Base-by-base conservation (phyloP, 208 protist species). In the Trypanosoma cruzi region DNA sequence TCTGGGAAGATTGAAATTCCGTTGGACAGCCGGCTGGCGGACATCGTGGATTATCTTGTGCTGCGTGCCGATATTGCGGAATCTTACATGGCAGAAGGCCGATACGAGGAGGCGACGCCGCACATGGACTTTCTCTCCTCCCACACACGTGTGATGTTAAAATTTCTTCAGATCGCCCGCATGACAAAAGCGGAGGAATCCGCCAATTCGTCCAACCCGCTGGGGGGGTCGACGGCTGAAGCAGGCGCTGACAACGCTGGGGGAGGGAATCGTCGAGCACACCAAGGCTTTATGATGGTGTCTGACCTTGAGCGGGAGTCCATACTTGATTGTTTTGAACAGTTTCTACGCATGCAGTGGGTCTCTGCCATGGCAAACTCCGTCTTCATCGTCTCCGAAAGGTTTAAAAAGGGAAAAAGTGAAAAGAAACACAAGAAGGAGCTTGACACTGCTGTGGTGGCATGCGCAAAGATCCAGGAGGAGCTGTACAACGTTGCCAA, bases 41-140 rank as follows among this genome's bases (percentile, higher is more conserved):
- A 64, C 42, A 65, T 84, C 37, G 29, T 80, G 56, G 71, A 80
- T 32, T 84, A 75, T 44, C 32, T 84, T 5, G 55, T 75, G 24
- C 58, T 80, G 11, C 70, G 72, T 18, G 53, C 65, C 1, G 71
- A 78, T 36, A 75, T 84, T 40, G 66, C 59, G 28, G 62, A 77
- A 42, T 40, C 68, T 14, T 84, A 84, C 57, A 44, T 84, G 66
- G 10, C 11, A 3, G 63, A 55, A 29, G 46, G 44, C 1, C 61
- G 61, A 4, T 37, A 54, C 31, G 70, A 75, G 32, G 70, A 75
- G 48, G 70, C 62, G 16, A 4, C 32, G 11, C 29, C 50, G 31
- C 70, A 75, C 48, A 14, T 63, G 36, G 52, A 75, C 5, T 69
- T 68, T 34, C 61, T 75, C n/a, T 36, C 46, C 37, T 48, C 40